These are phyloP conservation scores for Sequoia sempervirens DNA, from an alignment of 75 land plant species.

Conservation along the genomic window DNA sequence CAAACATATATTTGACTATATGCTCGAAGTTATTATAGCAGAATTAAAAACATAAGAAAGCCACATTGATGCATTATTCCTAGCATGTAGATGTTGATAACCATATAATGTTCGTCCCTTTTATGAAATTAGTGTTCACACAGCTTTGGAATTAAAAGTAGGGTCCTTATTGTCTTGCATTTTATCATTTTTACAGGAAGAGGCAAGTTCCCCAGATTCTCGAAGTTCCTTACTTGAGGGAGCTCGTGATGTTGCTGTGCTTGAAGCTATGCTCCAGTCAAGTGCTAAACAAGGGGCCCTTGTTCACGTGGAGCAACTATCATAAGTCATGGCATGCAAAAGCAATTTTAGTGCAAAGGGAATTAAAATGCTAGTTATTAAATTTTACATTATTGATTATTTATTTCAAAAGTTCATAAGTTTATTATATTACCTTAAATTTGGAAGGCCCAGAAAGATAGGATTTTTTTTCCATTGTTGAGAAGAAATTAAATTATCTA, in stretches of 20 bases:
- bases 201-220: slow-evolving; percentile 39
- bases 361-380: not conserved
- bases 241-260: slow-evolving; percentile 74
- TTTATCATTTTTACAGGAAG: slow-evolving; percentile 21
- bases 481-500: not conserved
- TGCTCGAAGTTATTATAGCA: not conserved
- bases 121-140: not conserved
- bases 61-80: not conserved
- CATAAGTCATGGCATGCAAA: not conserved
- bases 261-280: slow-evolving; percentile 95
- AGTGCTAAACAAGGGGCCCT: slow-evolving; percentile 52
- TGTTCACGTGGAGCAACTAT: slow-evolving; percentile 40
- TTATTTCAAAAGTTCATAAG: not conserved
- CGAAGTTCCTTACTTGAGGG: slow-evolving; percentile 79
- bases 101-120: not conserved
- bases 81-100: not conserved
- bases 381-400: not conserved
- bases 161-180: not conserved
- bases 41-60: not conserved
- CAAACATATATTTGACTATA: not conserved
- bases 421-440: not conserved
- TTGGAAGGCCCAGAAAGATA: not conserved
- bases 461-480: not conserved
- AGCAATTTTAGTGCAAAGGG: not conserved
- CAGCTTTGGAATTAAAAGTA: not conserved